Percentiles rank a stretch among this genome's conserved stretches.
Evolutionary conservation across 306 rosid species (phyloP).

Genomic region (Dryas drummondii): DNA sequence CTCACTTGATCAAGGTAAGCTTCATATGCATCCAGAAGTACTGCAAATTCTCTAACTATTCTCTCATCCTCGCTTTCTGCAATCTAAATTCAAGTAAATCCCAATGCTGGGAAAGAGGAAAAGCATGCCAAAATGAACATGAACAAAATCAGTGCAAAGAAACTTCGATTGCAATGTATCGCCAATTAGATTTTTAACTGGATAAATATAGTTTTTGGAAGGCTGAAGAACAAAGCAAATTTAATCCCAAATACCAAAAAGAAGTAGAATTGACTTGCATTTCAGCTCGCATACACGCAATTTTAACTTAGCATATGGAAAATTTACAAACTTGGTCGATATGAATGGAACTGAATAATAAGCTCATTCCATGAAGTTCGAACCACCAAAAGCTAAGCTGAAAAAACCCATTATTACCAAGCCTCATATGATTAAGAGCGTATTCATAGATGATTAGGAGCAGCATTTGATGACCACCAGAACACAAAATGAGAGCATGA

Average conservation of each 20-base stretch:
- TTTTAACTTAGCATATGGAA: neutral
- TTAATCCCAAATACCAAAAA: neutral
- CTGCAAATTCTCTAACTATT: slow-evolving; percentile 72
- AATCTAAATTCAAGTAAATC: slow-evolving; percentile 64
- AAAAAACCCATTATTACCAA: no score
- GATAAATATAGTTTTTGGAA: neutral
- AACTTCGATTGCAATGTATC: neutral
- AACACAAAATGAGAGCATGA: no score
- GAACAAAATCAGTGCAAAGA: neutral
- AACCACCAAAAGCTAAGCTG: no score
- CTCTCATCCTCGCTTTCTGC: slow-evolving; percentile 88
- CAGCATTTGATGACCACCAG: no score
- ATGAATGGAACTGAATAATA: no score
- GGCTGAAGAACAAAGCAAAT: neutral
- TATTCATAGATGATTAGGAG: no score
- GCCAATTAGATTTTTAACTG: neutral
- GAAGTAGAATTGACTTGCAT: neutral
- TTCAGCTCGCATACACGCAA: neutral
- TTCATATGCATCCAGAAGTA: slow-evolving; percentile 65
- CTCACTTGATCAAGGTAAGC: slow-evolving; percentile 42
- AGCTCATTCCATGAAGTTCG: no score
- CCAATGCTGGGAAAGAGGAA: slow-evolving; percentile 18
- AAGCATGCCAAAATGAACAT: slow-evolving; percentile 10
- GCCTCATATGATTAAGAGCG: no score
- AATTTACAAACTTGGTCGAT: neutral